Conservation (phyloP, 1,284 basidiomycete genomes). For the Ceratobasidium theobromae region DNA sequence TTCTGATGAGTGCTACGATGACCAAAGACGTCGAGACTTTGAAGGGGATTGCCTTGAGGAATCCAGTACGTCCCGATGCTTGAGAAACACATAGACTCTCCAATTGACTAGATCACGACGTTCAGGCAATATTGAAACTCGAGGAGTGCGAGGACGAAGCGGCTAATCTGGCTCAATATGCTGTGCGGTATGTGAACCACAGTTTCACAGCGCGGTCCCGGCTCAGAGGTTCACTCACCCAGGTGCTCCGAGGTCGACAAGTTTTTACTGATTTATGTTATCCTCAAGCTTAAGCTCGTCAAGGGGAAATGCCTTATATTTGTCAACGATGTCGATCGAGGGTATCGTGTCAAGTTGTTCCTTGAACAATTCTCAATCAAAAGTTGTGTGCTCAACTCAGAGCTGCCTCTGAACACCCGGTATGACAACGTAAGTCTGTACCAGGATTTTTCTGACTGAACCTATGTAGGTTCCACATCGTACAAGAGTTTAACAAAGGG, state of each 20-base stretch:
- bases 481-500: conserved; percentile 98
- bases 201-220: neutral
- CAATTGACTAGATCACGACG: neutral
- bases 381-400: conserved; percentile 94
- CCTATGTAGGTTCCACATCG: conserved; percentile 82
- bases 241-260: conserved; percentile 94
- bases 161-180: conserved; percentile 82
- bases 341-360: conserved; percentile 94
- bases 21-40: conserved; percentile 92
- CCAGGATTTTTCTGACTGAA: neutral
- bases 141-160: conserved; percentile 84
- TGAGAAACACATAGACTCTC: neutral
- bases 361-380: conserved; percentile 98
- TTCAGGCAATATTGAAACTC: conserved; percentile 77
- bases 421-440: conserved; percentile 37
- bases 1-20: conserved; percentile 98
- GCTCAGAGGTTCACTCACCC: conserved; percentile 33
- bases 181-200: conserved; percentile 56
- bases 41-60: conserved; percentile 84
- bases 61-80: conserved; percentile 60
- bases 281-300: conserved; percentile 91
- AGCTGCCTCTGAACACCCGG: conserved; percentile 93
- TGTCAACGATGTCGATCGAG: conserved; percentile 94
- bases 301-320: conserved; percentile 97
- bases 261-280: conserved; percentile 92